Percentiles rank a stretch among this genome's conserved stretches.
These are phyloP conservation scores for Biscutella laevigata DNA, from an alignment of 441 rosid species.

Conservation along the genomic window DNA sequence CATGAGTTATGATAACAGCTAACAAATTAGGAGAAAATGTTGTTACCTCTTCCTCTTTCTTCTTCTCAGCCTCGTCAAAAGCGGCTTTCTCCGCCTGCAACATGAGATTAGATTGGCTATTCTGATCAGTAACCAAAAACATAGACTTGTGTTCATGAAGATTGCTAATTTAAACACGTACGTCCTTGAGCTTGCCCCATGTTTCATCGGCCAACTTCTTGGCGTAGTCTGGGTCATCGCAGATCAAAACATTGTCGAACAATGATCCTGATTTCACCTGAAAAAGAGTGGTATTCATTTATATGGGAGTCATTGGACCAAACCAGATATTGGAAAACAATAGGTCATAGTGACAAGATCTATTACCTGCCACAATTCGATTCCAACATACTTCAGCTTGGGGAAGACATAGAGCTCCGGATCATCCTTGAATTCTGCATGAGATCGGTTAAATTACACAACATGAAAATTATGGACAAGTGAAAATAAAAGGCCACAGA, in stretches of 20 bases:
- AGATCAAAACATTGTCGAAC: conserved; percentile 73
- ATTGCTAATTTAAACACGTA: conserved; percentile 25
- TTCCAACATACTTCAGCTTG: conserved; percentile 74
- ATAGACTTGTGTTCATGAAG: not conserved
- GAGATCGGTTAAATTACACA: too few relatives aligned
- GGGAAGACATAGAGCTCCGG: conserved; percentile 79
- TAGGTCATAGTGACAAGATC: not conserved
- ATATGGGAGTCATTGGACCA: not conserved
- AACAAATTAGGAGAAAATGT: not conserved
- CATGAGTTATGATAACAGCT: not conserved
- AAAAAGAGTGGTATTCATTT: not conserved
- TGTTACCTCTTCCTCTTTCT: conserved; percentile 64
- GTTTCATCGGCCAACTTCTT: conserved; percentile 77
- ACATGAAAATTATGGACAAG: not conserved
- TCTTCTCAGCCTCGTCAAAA: conserved; percentile 86
- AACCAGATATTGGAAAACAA: not conserved
- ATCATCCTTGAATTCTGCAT: conserved; percentile 83
- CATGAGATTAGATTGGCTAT: not conserved
- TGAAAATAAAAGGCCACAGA: not conserved
- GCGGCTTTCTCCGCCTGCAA: conserved; percentile 88
- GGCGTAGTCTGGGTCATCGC: conserved; percentile 77
- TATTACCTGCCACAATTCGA: conserved; percentile 93
- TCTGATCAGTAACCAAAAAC: conserved; percentile 1
- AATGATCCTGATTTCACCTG: conserved; percentile 93
- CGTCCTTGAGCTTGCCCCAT: conserved; percentile 92